Base-by-base conservation (phyloP, 1,284 basidiomycete genomes). In the Papiliotrema terrestris region DNA sequence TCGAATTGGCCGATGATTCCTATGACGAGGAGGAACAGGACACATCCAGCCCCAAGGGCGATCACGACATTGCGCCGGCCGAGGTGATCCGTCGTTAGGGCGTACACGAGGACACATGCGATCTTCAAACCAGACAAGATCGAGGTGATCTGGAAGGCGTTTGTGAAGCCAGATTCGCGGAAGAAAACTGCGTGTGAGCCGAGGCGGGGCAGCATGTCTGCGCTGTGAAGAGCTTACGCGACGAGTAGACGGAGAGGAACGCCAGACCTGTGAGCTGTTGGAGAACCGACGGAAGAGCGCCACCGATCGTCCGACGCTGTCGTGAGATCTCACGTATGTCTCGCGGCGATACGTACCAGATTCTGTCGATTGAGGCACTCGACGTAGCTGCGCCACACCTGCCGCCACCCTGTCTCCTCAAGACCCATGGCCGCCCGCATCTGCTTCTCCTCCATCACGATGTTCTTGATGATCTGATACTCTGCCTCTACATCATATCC, bases 401-500 rank as follows among this genome's bases (percentile, higher is more conserved):
- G 8, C 23, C 2, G 5, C 25, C 56, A 19, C 20, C 55, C 61
- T 19, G 38, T 20, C 50, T 67, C 64, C 32, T 37, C 8, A 0
- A 59, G 59, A 38, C 32, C 19, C 39, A 22, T 11, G 52, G 25
- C 42, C 44, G 41, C 8, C 32, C 45, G n/a, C n/a, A n/a, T n/a
- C n/a, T n/a, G n/a, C n/a, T n/a, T n/a, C 51, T 67, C 65, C 42
- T 65, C 61, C 45, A 55, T 58, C 36, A 67, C 49, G 14, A 63
- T 61, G 36, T 52, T 39, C 23, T 63, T 49, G 57, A 66, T 55
- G 46, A 55, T 53, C 0, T 32, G 49, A 51, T 65, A 68, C 52
- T 69, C 62, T 26, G 62, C 59, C 23, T 69, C 66, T 23, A 58
- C 58, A 51, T 69, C 56, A 59, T 68, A 69, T 1, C 59, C 61